Base-by-base conservation (phyloP, 495 filamentous ascomycete species). In the Aspergillus sclerotiicarbonarius region DNA sequence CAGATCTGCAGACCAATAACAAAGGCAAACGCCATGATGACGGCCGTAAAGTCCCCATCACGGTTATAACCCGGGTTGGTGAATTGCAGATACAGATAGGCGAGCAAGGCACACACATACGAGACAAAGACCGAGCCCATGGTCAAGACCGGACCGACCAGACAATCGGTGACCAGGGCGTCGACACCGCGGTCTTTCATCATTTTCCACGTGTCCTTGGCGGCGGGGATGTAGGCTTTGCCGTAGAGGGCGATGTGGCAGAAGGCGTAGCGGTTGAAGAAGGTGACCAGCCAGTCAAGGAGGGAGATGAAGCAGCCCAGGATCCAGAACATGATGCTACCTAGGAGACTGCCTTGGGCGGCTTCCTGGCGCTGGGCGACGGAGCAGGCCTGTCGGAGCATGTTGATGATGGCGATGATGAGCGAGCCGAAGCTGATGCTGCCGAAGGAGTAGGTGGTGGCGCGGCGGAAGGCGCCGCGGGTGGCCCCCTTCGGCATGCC, bases 181-280 rank as follows among this genome's bases (percentile, higher is more conserved):
- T 96, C 91, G 54, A 98, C 85, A 29, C 93, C 93, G 33, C 92
- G 90, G 67, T 95, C 84, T 63, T 89, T 91, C 79, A 96, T 90
- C 87, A 96, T 90, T 5, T 62, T 84, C 89, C 90, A 94, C 0
- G 90, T 96, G 64, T 91, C 90, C 68, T 93, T 96, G 4, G 91
- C 92, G 3, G 91, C 85, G 5, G 84, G 80, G 53, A 96, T 81
- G 66, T 96, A 97, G 0, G 87, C 71, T 64, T 94, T 92, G 21
- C 92, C 92, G 66, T 96, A 96, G 1, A 96, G 77, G 0, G 93
- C 91, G 65, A 98, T 96, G 70, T 96, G 87, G 18, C 86, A 90
- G 72, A 96, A 96, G 0, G 91, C 92, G 62, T 96, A 97, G 63
- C 90, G 84, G 56, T 82, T 83, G 70, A 79, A 77, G 18, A 82